A percentile compares a stretch with the other conserved stretches of the same genome.
Conservation (phyloP, 2,329 filamentous ascomycete genomes). For the Nemania sp. region DNA sequence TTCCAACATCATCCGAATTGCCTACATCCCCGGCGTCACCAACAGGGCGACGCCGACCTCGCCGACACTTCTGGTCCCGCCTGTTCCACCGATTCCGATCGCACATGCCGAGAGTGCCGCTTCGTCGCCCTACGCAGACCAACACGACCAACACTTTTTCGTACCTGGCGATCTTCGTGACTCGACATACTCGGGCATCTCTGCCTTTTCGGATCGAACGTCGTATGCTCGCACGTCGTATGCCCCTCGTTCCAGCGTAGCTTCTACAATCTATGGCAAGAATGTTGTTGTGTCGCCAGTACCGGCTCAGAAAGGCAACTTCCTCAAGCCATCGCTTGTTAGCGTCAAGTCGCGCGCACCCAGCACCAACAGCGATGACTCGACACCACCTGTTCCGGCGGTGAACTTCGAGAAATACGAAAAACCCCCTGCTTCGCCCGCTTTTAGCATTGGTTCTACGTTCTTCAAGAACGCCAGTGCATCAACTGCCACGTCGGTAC, state of each 20-base stretch:
- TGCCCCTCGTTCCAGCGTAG: constrained; percentile 72
- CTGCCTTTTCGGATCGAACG: constrained; percentile 64
- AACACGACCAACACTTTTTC: constrained; percentile 92
- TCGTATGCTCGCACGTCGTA: constrained; percentile 64
- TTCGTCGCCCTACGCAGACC: constrained; percentile 68
- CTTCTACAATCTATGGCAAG: constrained; percentile 92
- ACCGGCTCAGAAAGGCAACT: constrained; percentile 81
- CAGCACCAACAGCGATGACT: constrained; percentile 55
- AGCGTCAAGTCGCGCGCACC: constrained; percentile 77
- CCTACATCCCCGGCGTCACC: constrained; percentile 96
- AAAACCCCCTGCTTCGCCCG: constrained; percentile 48
- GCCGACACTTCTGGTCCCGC: constrained; percentile 80
- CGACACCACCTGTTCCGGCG: constrained; percentile 71
- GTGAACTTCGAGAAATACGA: constrained; percentile 69
- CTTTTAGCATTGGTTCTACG: constrained; percentile 70
- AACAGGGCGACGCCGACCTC: constrained; percentile 88
- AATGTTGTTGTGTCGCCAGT: constrained; percentile 79
- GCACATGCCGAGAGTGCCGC: constrained; percentile 62
- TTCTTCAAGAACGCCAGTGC: constrained; percentile 68
- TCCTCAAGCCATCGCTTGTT: constrained; percentile 89
- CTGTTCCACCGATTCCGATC: constrained; percentile 87
- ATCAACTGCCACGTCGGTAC: constrained; percentile 60
- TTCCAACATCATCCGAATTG: constrained; percentile 99
- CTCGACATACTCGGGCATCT: constrained; percentile 84
- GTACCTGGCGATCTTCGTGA: constrained; percentile 88